A percentile compares a stretch with the other conserved stretches of the same genome.
Evolutionary conservation across 129 eudicot species (phyloP).

Genomic region (Kitagawia praeruptora): DNA sequence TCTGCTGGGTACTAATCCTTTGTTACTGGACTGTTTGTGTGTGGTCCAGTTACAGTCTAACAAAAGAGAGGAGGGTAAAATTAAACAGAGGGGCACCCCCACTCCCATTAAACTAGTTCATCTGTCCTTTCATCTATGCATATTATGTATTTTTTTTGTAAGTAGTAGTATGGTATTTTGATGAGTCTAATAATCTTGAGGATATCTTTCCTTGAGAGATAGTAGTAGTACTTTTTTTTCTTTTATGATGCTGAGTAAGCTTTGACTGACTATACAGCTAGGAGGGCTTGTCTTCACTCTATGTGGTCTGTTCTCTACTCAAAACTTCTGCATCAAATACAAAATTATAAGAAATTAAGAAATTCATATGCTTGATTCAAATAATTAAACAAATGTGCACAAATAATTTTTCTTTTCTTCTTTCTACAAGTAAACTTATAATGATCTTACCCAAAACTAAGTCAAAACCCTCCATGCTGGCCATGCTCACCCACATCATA

Average conservation of each 20-base stretch:
- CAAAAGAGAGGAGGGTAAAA: slow-evolving; percentile 63
- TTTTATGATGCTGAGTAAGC: slow-evolving; percentile 25
- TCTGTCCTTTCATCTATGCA: slow-evolving; percentile 65
- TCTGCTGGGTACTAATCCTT: slow-evolving; percentile 29
- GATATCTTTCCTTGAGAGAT: slow-evolving; percentile 42
- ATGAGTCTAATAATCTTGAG: slow-evolving; percentile 45
- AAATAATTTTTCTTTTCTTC: neutral
- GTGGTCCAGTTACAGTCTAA: slow-evolving; percentile 66
- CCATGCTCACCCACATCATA: slow-evolving; percentile 55
- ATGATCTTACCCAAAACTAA: slow-evolving; percentile 34
- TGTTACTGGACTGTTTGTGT: slow-evolving; percentile 45
- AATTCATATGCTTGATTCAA: neutral
- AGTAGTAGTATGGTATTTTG: slow-evolving; percentile 63
- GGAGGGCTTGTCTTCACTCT: slow-evolving; percentile 23
- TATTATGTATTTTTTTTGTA: slow-evolving; percentile 55
- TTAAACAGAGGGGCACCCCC: slow-evolving; percentile 63
- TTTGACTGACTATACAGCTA: slow-evolving; percentile 40
- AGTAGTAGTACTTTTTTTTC: slow-evolving; percentile 17
- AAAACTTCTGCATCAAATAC: slow-evolving; percentile 34
- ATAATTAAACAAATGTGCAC: neutral
- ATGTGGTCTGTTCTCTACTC: slow-evolving; percentile 36
- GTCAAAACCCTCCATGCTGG: slow-evolving; percentile 42
- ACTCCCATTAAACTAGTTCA: slow-evolving; percentile 73
- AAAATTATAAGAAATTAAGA: neutral
- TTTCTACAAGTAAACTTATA: neutral